Percentiles rank a stretch among this genome's conserved stretches.
Conservation (phyloP, 352 stramenopile species). For the Thraustochytrium sp. region DNA sequence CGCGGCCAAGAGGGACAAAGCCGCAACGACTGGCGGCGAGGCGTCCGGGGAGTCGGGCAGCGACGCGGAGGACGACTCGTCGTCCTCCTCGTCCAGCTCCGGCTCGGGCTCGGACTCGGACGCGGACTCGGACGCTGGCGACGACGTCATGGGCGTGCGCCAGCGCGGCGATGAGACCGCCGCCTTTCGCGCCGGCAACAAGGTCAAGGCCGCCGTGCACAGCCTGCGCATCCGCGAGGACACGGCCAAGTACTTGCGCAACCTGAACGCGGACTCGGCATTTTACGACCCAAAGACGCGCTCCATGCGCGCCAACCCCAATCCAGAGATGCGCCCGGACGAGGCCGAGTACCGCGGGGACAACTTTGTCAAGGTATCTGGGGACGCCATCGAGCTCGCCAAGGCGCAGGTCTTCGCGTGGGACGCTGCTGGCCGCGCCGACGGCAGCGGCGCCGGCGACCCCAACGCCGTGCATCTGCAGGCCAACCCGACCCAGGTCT, state of each 20-base stretch:
- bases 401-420: constrained; percentile 73
- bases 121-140: constrained; percentile 74
- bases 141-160: constrained; percentile 75
- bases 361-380: constrained; percentile 74
- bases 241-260: constrained; percentile 97
- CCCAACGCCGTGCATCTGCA: constrained; percentile 67
- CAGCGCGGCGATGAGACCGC: constrained; percentile 51
- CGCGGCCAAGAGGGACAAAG: background rate
- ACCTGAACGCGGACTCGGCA: constrained; percentile 94
- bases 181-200: constrained; percentile 47
- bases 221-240: constrained; percentile 98
- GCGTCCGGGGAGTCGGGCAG: background rate
- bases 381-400: constrained; percentile 63
- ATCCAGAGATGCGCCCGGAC: constrained; percentile 84
- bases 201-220: constrained; percentile 94
- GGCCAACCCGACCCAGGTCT: constrained; percentile 86
- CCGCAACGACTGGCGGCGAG: background rate
- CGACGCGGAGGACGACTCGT: background rate
- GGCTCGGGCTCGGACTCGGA: constrained; percentile 30
- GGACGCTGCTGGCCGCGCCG: constrained; percentile 51
- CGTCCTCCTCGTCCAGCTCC: background rate
- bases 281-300: constrained; percentile 98
- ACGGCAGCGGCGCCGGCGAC: constrained; percentile 59
- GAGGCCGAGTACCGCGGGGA: constrained; percentile 88
- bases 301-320: constrained; percentile 96